Evolutionary conservation across 495 filamentous ascomycete species (phyloP).

Genomic region (Trichoderma orchidacearum): DNA sequence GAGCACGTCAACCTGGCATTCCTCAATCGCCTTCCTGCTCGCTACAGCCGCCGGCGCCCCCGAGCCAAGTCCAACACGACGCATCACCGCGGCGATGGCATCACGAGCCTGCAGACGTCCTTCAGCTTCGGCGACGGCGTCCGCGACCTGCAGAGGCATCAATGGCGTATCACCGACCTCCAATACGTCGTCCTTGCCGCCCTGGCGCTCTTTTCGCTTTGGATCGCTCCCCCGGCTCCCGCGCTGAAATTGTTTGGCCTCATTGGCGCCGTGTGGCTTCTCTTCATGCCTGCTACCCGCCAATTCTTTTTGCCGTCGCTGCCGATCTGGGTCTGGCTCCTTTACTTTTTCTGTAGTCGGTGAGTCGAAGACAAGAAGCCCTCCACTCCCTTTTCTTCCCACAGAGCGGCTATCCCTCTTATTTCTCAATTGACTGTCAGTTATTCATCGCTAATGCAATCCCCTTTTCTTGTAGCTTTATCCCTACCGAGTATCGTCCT

Average conservation of each 20-base stretch:
- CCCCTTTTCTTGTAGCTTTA: too few relatives aligned
- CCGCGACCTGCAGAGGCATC: slow-evolving; percentile 53
- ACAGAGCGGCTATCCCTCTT: too few relatives aligned
- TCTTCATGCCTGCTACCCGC: slow-evolving; percentile 72
- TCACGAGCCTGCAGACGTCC: slow-evolving; percentile 70
- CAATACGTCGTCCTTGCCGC: slow-evolving; percentile 69
- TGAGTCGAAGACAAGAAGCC: too few relatives aligned
- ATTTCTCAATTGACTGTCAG: too few relatives aligned
- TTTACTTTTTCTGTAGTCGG: slow-evolving; percentile 85
- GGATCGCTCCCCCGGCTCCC: slow-evolving; percentile 60
- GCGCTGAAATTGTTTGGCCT: slow-evolving; percentile 58
- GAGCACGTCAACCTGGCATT: neutral
- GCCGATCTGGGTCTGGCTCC: slow-evolving; percentile 68
- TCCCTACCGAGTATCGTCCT: slow-evolving; percentile 71
- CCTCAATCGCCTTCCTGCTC: slow-evolving; percentile 1
- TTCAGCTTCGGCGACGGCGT: slow-evolving; percentile 64
- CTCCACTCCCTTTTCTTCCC: neutral
- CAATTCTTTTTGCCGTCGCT: slow-evolving; percentile 87
- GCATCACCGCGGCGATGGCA: slow-evolving; percentile 12
- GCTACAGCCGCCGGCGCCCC: neutral
- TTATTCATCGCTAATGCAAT: too few relatives aligned
- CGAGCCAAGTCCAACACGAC: slow-evolving; percentile 1
- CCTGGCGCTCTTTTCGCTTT: slow-evolving; percentile 67
- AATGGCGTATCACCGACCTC: slow-evolving; percentile 75
- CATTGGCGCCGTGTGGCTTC: slow-evolving; percentile 50